Evolutionary conservation across 192 early-diverging fungal species (phyloP).

Genomic region (Coemansia javaensis): DNA sequence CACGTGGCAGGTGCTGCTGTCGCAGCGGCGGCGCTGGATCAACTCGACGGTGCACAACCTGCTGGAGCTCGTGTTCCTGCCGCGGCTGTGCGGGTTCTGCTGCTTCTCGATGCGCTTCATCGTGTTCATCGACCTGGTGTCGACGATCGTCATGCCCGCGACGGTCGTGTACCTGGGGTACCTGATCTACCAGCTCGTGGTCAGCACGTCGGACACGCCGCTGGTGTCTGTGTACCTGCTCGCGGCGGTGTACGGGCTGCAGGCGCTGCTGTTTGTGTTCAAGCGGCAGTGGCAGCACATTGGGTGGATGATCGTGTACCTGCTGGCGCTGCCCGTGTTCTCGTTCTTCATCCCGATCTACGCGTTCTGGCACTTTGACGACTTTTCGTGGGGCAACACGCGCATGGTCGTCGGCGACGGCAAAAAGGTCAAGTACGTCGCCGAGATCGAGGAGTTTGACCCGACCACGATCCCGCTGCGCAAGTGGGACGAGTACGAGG

Average conservation of each 20-base stretch:
- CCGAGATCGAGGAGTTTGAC: slow-evolving; percentile 73
- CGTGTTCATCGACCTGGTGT: slow-evolving; percentile 91
- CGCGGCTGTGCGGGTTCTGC: slow-evolving; percentile 95
- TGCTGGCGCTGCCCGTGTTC: slow-evolving; percentile 89
- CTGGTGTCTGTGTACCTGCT: slow-evolving; percentile 82
- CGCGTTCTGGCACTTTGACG: slow-evolving; percentile 99
- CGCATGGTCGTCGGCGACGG: slow-evolving; percentile 86
- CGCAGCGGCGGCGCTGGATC: slow-evolving; percentile 99
- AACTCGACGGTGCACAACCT: slow-evolving; percentile 99
- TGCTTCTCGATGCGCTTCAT: slow-evolving; percentile 99
- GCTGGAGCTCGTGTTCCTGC: slow-evolving; percentile 87
- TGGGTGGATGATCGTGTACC: slow-evolving; percentile 97
- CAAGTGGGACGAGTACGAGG: slow-evolving; percentile 82
- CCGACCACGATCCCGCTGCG: slow-evolving; percentile 70
- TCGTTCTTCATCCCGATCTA: slow-evolving; percentile 86
- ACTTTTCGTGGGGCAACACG: slow-evolving; percentile 99
- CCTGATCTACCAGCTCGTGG: slow-evolving; percentile 66
- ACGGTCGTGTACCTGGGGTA: slow-evolving; percentile 88
- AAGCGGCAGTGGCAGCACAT: slow-evolving; percentile 92
- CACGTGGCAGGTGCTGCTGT: slow-evolving; percentile 90
- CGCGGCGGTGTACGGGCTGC: slow-evolving; percentile 84
- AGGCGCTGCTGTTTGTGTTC: slow-evolving; percentile 84
- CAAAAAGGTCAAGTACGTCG: slow-evolving; percentile 58
- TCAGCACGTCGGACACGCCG: slow-evolving; percentile 61
- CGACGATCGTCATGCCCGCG: slow-evolving; percentile 92